Conservation (phyloP, 75 land plant species). For the Azolla pinnata region DNA sequence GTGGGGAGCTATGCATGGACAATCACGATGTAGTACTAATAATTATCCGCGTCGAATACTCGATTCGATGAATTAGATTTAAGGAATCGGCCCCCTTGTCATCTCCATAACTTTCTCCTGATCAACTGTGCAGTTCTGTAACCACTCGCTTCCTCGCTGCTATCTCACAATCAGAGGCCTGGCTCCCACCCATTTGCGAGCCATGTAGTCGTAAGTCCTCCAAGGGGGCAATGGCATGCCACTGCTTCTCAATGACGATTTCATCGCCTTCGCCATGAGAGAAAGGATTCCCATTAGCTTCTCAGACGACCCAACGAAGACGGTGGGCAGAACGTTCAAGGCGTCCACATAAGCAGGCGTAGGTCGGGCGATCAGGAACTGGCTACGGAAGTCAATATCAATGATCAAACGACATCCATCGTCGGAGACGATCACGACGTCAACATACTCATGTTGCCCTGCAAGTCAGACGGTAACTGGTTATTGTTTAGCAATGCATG, state of each 20-base stretch:
- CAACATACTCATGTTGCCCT: conserved; percentile 23
- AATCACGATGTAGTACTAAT: no score
- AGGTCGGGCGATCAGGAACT: conserved; percentile 22
- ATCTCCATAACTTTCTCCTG: no score
- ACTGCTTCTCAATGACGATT: conserved; percentile 60
- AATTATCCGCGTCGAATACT: no score
- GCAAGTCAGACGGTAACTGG: conserved; percentile 1
- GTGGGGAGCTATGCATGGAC: no score
- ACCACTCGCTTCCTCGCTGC: no score
- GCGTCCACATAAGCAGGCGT: conserved; percentile 9
- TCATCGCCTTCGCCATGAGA: conserved; percentile 73
- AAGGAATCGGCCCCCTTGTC: no score
- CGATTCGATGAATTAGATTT: no score
- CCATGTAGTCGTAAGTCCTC: conserved; percentile 72
- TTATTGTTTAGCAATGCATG: background rate
- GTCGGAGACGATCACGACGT: conserved; percentile 5
- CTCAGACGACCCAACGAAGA: conserved; percentile 14
- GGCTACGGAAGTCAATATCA: conserved; percentile 18
- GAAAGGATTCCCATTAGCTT: conserved; percentile 24
- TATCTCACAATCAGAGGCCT: no score
- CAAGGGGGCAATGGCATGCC: conserved; percentile 92
- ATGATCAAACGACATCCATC: conserved; percentile 11
- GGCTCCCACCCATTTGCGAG: conserved; percentile 69
- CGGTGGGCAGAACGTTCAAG: conserved; percentile 11
- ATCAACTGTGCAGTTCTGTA: no score